Evolutionary conservation across 2,329 filamentous ascomycete species (phyloP).

Genomic region (Pestalotiopsis sp.): DNA sequence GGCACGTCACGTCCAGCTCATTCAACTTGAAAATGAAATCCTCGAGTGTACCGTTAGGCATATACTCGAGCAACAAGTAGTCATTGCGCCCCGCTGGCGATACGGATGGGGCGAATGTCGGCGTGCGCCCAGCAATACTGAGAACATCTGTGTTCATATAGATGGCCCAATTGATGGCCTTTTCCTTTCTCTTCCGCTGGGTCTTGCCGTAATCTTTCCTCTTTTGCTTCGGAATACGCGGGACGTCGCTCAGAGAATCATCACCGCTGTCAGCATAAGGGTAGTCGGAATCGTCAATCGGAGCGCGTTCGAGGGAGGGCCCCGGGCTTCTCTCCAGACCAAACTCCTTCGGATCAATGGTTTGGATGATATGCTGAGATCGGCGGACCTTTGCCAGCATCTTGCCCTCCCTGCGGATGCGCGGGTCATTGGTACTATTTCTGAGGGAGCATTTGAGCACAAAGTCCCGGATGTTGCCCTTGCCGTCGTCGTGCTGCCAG

Average conservation of each 20-base stretch:
- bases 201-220: neutral
- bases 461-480: neutral
- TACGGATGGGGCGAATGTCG: neutral
- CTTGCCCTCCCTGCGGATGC: neutral
- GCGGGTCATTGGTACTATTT: neutral
- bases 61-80: slow-evolving; percentile 1
- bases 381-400: slow-evolving; percentile 1
- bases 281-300: neutral
- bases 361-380: neutral
- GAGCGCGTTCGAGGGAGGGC: neutral
- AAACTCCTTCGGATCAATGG: neutral
- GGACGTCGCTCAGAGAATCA: neutral
- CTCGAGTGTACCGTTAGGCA: neutral
- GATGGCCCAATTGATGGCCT: neutral
- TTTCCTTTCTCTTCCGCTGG: neutral
- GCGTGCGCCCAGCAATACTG: neutral
- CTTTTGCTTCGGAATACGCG: neutral
- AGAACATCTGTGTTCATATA: neutral
- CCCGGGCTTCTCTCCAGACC: neutral
- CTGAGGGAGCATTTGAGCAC: neutral
- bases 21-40: neutral
- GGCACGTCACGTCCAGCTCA: neutral
- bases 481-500: neutral
- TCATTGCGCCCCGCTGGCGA: neutral
- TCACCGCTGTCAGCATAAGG: neutral